phyloP scores from a whole-genome alignment of 1,284 basidiomycete genomes.

The Heterobasidion annosum region DNA sequence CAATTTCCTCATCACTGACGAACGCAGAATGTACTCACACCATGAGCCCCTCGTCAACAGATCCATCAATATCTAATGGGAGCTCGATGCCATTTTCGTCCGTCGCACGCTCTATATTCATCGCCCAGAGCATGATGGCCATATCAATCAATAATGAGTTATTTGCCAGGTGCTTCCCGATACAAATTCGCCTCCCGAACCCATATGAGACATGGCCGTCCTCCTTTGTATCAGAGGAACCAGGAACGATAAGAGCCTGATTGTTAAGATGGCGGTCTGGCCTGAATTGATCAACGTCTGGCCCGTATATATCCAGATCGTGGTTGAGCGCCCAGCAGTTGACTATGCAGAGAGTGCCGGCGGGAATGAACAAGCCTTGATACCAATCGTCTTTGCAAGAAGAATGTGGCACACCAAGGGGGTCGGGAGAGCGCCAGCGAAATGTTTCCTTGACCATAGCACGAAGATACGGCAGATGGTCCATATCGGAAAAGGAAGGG shows the following conservation, averaged over 20 bases:
- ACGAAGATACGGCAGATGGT: slow-evolving; percentile 6
- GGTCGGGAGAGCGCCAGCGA: slow-evolving; percentile 7
- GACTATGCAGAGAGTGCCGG: slow-evolving; percentile 9
- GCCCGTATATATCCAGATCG: neutral
- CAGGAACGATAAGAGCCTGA: neutral
- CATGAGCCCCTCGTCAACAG: neutral
- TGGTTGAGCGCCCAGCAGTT: slow-evolving; percentile 9
- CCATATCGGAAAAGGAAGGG: slow-evolving; percentile 6
- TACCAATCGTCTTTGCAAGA: slow-evolving; percentile 12
- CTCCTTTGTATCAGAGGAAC: neutral
- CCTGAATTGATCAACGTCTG: slow-evolving; percentile 1
- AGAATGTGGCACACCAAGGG: slow-evolving; percentile 7
- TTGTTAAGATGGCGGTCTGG: slow-evolving; percentile 1
- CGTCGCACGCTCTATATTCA: neutral
- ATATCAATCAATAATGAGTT: slow-evolving; percentile 1
- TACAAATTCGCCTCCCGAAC: slow-evolving; percentile 7
- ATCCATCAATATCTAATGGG: neutral
- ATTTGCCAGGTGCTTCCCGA: slow-evolving; percentile 6
- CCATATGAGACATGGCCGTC: slow-evolving; percentile 3
- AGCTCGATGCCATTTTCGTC: neutral
- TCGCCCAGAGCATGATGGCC: neutral
- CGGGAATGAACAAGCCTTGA: slow-evolving; percentile 15
- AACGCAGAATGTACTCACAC: neutral
- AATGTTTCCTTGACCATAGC: slow-evolving; percentile 9
- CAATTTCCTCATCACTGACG: neutral